phyloP scores from a whole-genome alignment of 495 filamentous ascomycete genomes.

The Mytilinidion resinicola region DNA sequence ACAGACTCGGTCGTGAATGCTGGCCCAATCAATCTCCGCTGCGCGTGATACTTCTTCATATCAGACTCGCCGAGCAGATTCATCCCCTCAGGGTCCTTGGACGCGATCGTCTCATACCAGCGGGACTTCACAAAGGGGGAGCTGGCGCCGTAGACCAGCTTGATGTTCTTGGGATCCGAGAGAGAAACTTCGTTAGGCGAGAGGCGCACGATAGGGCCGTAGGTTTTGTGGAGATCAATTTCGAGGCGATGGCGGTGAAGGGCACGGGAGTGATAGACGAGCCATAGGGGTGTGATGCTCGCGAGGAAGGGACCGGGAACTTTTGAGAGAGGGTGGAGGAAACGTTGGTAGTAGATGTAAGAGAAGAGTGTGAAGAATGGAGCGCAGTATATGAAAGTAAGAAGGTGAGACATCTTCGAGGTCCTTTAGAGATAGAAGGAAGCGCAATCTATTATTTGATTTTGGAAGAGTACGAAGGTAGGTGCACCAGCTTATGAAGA shows the following conservation, averaged over 20 bases:
- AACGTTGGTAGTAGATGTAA: no score
- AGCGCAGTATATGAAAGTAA: no score
- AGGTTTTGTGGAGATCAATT: slow-evolving; percentile 63
- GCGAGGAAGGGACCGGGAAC: slow-evolving; percentile 64
- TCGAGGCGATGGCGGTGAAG: slow-evolving; percentile 60
- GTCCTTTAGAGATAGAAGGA: no score
- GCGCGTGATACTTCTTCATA: background rate
- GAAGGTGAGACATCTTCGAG: no score
- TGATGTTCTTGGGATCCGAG: slow-evolving; percentile 59
- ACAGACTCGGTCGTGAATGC: background rate
- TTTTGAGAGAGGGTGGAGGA: slow-evolving; percentile 42
- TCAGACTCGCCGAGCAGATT: slow-evolving; percentile 24
- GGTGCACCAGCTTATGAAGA: no score
- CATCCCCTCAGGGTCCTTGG: slow-evolving; percentile 52
- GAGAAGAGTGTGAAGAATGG: no score
- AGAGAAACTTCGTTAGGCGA: slow-evolving; percentile 64
- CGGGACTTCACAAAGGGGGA: slow-evolving; percentile 46
- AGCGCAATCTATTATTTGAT: no score
- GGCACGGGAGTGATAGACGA: slow-evolving; percentile 58
- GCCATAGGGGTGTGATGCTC: slow-evolving; percentile 61
- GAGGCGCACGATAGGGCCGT: slow-evolving; percentile 58
- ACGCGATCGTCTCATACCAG: slow-evolving; percentile 64
- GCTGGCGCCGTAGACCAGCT: slow-evolving; percentile 59
- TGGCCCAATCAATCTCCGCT: background rate
- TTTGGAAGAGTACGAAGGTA: no score